These are phyloP conservation scores for Lanmaoa rubissima DNA, from an alignment of 768 basidiomycete genomes.

Conservation along the genomic window DNA sequence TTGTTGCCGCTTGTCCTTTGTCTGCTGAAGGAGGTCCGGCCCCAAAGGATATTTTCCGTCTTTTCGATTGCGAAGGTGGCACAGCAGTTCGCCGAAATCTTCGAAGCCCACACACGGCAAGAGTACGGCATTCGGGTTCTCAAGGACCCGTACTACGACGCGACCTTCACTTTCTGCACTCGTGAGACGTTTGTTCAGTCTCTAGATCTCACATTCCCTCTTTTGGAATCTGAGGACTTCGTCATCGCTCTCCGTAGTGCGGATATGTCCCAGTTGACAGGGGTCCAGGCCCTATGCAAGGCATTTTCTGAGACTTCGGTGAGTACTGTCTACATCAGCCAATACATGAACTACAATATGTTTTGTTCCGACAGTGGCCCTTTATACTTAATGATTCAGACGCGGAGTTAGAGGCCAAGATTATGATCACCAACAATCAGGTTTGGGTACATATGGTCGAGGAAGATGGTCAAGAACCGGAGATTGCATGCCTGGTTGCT, in stretches of 20 bases:
- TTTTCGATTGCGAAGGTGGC: conserved; percentile 56
- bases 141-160: conserved; percentile 56
- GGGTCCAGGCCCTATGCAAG: conserved; percentile 46
- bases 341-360: not conserved
- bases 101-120: conserved; percentile 34
- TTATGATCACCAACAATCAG: conserved; percentile 44
- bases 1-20: conserved; percentile 10
- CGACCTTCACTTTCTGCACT: conserved; percentile 58
- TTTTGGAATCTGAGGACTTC: conserved; percentile 7
- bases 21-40: conserved; percentile 11
- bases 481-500: conserved; percentile 66
- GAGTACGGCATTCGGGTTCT: conserved; percentile 20
- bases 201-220: not conserved
- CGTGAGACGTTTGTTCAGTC: conserved; percentile 33
- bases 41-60: conserved; percentile 49
- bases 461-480: conserved; percentile 17
- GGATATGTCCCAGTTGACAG: conserved; percentile 24
- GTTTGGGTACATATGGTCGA: conserved; percentile 60
- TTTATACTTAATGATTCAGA: conserved; percentile 44
- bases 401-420: conserved; percentile 50
- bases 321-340: conserved; percentile 20
- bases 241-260: conserved; percentile 36
- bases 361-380: conserved; percentile 42
- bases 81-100: conserved; percentile 43
- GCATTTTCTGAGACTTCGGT: conserved; percentile 63